Base-by-base conservation (phyloP, 768 basidiomycete species). In the Paxillus rubicundulus region DNA sequence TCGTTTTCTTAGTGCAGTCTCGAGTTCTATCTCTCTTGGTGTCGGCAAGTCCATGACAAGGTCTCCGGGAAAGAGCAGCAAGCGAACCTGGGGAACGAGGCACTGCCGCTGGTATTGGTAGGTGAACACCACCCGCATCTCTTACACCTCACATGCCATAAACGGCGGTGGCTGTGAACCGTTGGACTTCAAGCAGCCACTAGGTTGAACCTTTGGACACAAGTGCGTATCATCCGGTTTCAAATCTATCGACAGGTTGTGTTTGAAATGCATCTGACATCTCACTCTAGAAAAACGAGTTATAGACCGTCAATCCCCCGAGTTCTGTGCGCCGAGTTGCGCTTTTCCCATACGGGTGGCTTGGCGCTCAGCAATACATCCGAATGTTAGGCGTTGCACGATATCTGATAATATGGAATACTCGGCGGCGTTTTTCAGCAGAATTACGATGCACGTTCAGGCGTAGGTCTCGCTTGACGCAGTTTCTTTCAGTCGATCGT, bases 1-100 rank as follows among this genome's bases (percentile, higher is more conserved):
- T 64, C 87, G 80, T 65, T 85, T 79, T 60, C 88, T 77, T n/a
- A 92, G 73, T 13, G 87, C 77, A 27, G 82, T 78, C 70, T 93
- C 92, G 38, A 93, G 83, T 68, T 92, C 88, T 55, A 90, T 75
- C 71, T 92, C 89, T 68, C 90, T 79, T 47, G 82, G 71, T 41
- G 85, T 79, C 18, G 90, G 91, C 32, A 89, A 71, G 54, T 83
- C 81, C 87, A 89, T 89, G 65, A 50, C 45, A 52, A 52, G 33
- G 51, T 58, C 17, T 53, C 63, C 40, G 52, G 50, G 16, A 27
- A 52, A 58, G 41, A 32, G 40, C 34, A 43, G 47, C 43, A 48
- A 55, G 50, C 59, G 43, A 47, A 38, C 55, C 54, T 59, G 54
- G 37, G 43, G 28, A 53, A 47, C 49, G 32, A 53, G 57, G 52